phyloP scores from a whole-genome alignment of 2,329 filamentous ascomycete species.

The Elsinoe batatas region DNA sequence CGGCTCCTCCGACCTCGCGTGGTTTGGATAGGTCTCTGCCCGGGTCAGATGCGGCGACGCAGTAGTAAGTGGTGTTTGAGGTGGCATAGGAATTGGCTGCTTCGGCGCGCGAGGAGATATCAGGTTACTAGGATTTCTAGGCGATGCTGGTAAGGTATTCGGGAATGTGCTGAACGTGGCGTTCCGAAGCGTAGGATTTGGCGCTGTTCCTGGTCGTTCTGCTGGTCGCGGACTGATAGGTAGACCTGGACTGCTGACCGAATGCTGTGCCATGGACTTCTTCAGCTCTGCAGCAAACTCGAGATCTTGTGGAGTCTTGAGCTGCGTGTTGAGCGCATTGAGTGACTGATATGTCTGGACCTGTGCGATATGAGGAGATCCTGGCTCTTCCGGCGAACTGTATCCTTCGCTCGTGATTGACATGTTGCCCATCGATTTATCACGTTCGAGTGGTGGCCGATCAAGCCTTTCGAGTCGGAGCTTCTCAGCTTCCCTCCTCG shows the following conservation, averaged over 20 bases:
- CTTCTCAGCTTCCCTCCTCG: slow-evolving; percentile 50
- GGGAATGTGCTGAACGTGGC: slow-evolving; percentile 49
- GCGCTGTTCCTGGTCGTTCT: slow-evolving; percentile 43
- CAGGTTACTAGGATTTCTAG: slow-evolving; percentile 45
- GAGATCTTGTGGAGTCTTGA: slow-evolving; percentile 6
- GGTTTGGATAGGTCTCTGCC: slow-evolving; percentile 28
- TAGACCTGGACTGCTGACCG: slow-evolving; percentile 52
- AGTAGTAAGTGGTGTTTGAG: slow-evolving; percentile 57
- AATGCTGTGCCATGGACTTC: slow-evolving; percentile 28
- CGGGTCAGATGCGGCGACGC: slow-evolving; percentile 40
- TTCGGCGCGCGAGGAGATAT: slow-evolving; percentile 65
- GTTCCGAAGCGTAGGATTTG: slow-evolving; percentile 49
- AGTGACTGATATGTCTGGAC: slow-evolving; percentile 17
- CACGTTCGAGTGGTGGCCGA: slow-evolving; percentile 19
- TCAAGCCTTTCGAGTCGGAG: slow-evolving; percentile 27
- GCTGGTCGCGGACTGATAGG: slow-evolving; percentile 52
- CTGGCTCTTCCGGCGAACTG: slow-evolving; percentile 13
- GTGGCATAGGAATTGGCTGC: slow-evolving; percentile 62
- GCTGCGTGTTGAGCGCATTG: slow-evolving; percentile 11
- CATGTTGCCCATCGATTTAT: background rate
- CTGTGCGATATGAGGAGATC: slow-evolving; percentile 15
- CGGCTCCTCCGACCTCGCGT: slow-evolving; percentile 19
- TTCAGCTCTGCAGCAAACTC: background rate
- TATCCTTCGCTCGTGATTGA: slow-evolving; percentile 9
- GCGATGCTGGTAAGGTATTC: slow-evolving; percentile 53